Percentiles rank a stretch among this genome's conserved stretches.
Conservation (phyloP, 2,329 filamentous ascomycete species). For the Dactylonectria estremocensis region DNA sequence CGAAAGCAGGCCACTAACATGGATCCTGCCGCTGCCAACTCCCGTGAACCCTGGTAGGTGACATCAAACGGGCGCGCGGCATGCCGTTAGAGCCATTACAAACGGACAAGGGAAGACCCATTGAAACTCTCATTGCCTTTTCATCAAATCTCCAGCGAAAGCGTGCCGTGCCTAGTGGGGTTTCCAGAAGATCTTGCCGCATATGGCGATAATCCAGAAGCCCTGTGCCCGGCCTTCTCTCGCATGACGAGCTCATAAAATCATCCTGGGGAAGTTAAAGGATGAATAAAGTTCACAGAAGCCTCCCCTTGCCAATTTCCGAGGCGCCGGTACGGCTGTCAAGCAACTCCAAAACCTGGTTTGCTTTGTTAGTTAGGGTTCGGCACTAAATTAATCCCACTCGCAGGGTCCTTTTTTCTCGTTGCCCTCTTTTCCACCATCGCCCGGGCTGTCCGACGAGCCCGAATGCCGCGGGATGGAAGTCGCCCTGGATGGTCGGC, state of each 20-base stretch:
- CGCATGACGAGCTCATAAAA: neutral
- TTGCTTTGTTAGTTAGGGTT: neutral
- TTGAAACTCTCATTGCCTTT: neutral
- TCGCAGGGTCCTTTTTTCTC: too few species aligned
- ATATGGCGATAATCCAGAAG: neutral
- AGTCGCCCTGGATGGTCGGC: too few species aligned
- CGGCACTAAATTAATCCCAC: neutral
- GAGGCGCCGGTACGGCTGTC: neutral
- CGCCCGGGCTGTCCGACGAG: neutral
- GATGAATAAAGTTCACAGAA: neutral
- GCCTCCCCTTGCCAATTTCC: constrained; percentile 8
- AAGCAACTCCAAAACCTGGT: too few species aligned
- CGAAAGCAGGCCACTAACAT: too few species aligned
- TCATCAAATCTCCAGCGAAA: too few species aligned
- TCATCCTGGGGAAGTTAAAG: neutral
- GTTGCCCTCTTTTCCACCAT: too few species aligned
- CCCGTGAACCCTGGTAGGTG: too few species aligned
- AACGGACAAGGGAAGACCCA: neutral
- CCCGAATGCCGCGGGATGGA: neutral
- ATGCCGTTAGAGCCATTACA: neutral
- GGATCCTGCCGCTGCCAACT: too few species aligned
- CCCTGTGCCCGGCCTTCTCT: neutral
- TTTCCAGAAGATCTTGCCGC: neutral
- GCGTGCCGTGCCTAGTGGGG: too few species aligned
- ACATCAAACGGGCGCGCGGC: too few species aligned